Evolutionary conservation across 176 grass and related monocot species (phyloP), one percentile per base, ranked within the genome.

Genomic region (Triticum turgidum): DNA sequence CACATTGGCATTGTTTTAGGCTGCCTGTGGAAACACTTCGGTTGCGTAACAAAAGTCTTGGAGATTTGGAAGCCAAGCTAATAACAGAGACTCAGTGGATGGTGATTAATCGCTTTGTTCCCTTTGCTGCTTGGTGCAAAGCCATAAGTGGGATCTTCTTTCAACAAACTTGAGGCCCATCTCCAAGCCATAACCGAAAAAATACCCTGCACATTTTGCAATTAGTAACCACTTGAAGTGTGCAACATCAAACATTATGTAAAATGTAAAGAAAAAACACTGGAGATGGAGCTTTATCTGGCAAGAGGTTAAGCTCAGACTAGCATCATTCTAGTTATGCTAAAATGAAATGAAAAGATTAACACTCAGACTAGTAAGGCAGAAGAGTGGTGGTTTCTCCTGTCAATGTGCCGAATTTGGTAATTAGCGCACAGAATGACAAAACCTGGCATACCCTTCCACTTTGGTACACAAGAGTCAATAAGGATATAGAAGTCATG

Each of bases 1-100:
- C 44, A 95, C 86, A 81, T 87, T 87, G 72, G 87, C 63, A 82
- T 34, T 90, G 80, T 87, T 89, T 76, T 92, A 69, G 54, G 90
- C 86, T 80, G 86, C 90, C 78, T 90, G 87, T 29, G 90, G 86
- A 49, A 88, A 88, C 82, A 84, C 86, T 81, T 95, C 88, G 13
- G 88, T 56, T 1, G 86, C 91, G 65, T 94, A 89, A 27, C 81
- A 78, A 94, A 77, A 91, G 86, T 59, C 88, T 72, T 77, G 79
- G 22, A 91, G 83, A 34, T 33, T 67, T 67, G 65, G 81, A 12
- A 56, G 17, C 52, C 52, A 56, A 56, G 0, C 2, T 56, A 56
- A 56, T 56, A 56, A 56, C 38, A 90, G 79, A 88, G 90, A 51
- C 86, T 80, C 74, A 76, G 83, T 27, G 89, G 70, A 85, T 89